A percentile compares a stretch with the other conserved stretches of the same genome.
Evolutionary conservation across 1,139 yeast species (phyloP).

Genomic region (Diutina sp.): DNA sequence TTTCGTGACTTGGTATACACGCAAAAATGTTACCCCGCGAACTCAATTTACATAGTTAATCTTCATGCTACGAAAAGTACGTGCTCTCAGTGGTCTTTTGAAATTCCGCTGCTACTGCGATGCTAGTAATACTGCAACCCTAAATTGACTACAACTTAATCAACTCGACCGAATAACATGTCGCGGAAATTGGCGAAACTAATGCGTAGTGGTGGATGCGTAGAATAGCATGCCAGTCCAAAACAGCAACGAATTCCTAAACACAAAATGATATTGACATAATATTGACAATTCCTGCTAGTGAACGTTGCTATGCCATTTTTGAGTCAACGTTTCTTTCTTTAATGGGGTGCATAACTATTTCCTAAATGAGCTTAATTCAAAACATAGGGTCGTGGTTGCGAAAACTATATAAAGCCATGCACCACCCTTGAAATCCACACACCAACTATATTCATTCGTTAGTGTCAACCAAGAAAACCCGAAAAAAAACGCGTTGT

Average conservation of each 20-base stretch:
- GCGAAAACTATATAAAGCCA: conserved; percentile 1
- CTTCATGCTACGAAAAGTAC: background rate
- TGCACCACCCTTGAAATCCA: background rate
- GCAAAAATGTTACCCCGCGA: conserved; percentile 38
- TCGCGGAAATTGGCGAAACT: background rate
- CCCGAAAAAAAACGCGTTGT: background rate
- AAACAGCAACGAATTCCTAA: background rate
- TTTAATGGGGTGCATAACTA: background rate
- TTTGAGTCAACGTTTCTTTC: background rate
- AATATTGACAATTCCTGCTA: background rate
- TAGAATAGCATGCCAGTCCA: background rate
- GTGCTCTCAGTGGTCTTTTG: background rate
- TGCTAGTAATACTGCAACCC: background rate
- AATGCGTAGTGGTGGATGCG: background rate
- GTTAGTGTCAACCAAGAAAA: background rate
- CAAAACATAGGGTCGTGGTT: background rate
- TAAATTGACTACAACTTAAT: too few relatives aligned
- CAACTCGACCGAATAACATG: too few relatives aligned
- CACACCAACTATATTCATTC: background rate
- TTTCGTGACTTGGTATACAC: conserved; percentile 71
- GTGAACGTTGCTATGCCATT: background rate
- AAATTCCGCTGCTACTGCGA: background rate
- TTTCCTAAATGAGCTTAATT: background rate
- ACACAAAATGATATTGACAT: background rate
- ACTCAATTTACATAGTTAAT: background rate